phyloP scores from a whole-genome alignment of 2,329 filamentous ascomycete species.

The Chlorencoelia australis region DNA sequence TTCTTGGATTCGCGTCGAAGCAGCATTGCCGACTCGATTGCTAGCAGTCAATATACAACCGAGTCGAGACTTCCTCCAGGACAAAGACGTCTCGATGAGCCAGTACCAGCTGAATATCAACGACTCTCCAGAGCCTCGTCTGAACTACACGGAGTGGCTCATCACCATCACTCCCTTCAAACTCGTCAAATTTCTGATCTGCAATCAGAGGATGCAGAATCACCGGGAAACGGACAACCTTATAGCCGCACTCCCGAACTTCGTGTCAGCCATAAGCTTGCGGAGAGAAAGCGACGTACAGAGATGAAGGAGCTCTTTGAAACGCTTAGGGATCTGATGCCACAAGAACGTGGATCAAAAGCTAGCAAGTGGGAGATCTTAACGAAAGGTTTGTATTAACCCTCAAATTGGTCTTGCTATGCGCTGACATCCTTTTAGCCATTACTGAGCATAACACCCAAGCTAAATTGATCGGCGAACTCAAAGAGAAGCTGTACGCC shows the following conservation, averaged over 20 bases:
- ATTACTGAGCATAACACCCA: conserved; percentile 52
- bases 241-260: conserved; percentile 78
- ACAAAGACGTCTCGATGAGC: conserved; percentile 63
- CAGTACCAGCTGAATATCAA: conserved; percentile 33
- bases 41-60: conserved; percentile 68
- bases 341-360: conserved; percentile 72
- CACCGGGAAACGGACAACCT: conserved; percentile 51
- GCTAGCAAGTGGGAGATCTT: conserved; percentile 86
- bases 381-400: conserved; percentile 57
- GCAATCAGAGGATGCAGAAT: conserved; percentile 46
- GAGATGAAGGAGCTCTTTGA: conserved; percentile 88
- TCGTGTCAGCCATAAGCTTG: conserved; percentile 74
- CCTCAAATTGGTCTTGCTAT: not conserved
- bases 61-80: conserved; percentile 63
- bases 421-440: conserved; percentile 32
- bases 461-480: conserved; percentile 28
- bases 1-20: conserved; percentile 57
- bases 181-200: conserved; percentile 62
- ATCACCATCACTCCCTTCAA: conserved; percentile 67
- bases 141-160: conserved; percentile 36
- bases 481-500: conserved; percentile 24
- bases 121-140: conserved; percentile 38
- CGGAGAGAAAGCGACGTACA: conserved; percentile 71
- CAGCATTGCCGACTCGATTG: conserved; percentile 67
- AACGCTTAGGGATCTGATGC: conserved; percentile 66